Base-by-base conservation (phyloP, 441 rosid genomes). In the Brassica balearica region DNA sequence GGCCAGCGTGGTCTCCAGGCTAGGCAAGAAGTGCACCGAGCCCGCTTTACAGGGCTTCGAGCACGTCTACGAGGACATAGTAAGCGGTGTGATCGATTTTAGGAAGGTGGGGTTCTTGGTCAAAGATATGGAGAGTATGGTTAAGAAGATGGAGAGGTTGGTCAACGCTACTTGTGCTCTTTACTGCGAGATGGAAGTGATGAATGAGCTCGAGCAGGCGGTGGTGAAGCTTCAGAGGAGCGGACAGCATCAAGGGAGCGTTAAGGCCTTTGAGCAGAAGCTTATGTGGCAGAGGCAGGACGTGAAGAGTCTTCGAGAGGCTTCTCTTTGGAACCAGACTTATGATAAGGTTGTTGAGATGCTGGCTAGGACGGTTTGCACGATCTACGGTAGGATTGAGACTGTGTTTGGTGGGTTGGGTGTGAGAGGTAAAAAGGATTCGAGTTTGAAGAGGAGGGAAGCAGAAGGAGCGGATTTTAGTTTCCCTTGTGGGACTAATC, bases 21-120 rank as follows among this genome's bases (percentile, higher is more conserved):
- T 93, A 22, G 98, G 99, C 2, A 92, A 89, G 83, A 93, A 90
- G 76, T 93, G 99, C 73, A 78, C 36, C 25, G 98, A 92, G 80
- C 95, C 97, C 0, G 96, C 99, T 74, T 83, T 95, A 76, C 96
- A 86, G 76, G 99, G 99, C 8, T 95, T 95, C 55, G 99, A 95
- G 81, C 99, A 95, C 82, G 99, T 95, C 4, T 95, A 88, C 73
- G 91, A 87, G 32, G 98, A 95, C 83, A 80, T 95, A 55, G 82
- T 87, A 20, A 85, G 68, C 74, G 94, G 98, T 12, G 89, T 76
- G 2, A 95, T 95, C 71, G 90, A 95, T 84, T 92, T 93, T 20
- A 91, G 84, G 85, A 96, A 88, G 38, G 82, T 95, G 78, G 96
- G 97, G 65, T 93, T 93, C 77, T 78, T 95, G 68, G 99, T 95